Conservation (phyloP, 208 protist genomes). For the Leishmania aethiopica region DNA sequence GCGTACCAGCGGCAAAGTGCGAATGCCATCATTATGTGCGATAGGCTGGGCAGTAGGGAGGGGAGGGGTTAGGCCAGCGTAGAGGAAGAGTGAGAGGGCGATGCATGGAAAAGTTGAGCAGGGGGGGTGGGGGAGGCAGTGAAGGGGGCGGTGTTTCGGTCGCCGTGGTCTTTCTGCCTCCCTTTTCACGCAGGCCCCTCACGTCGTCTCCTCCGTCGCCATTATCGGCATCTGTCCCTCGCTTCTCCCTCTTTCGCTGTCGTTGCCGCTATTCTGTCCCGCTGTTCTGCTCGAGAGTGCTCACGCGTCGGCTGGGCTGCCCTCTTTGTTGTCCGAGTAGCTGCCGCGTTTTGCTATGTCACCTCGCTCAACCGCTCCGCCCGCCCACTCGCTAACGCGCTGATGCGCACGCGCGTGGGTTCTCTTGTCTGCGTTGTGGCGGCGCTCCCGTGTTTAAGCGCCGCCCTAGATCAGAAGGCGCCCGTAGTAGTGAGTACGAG, state of each 20-base stretch:
- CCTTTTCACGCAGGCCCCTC: not conserved
- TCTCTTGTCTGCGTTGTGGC: not conserved
- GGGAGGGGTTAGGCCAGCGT: not conserved
- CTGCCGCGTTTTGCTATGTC: too few species aligned
- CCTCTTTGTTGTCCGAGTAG: not conserved
- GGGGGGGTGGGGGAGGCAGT: not conserved
- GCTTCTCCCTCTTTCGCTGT: not conserved
- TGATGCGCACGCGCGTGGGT: not conserved
- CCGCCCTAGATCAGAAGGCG: not conserved
- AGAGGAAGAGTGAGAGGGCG: not conserved
- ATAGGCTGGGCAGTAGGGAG: not conserved
- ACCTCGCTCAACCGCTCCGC: too few species aligned
- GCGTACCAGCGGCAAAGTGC: not conserved
- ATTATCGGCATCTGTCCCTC: not conserved
- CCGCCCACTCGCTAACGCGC: too few species aligned
- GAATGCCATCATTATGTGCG: not conserved
- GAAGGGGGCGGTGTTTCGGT: not conserved
- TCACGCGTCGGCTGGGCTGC: not conserved
- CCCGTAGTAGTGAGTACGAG: not conserved
- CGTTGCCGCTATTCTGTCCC: not conserved
- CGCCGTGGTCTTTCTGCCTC: not conserved
- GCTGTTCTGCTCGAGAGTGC: not conserved
- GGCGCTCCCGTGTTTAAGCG: not conserved
- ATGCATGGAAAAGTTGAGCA: not conserved
- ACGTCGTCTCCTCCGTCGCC: not conserved